Percentiles rank a stretch among this genome's conserved stretches.
These are phyloP conservation scores for Debaryomyces fabryi DNA, from an alignment of 1,139 yeast species.

Conservation along the genomic window DNA sequence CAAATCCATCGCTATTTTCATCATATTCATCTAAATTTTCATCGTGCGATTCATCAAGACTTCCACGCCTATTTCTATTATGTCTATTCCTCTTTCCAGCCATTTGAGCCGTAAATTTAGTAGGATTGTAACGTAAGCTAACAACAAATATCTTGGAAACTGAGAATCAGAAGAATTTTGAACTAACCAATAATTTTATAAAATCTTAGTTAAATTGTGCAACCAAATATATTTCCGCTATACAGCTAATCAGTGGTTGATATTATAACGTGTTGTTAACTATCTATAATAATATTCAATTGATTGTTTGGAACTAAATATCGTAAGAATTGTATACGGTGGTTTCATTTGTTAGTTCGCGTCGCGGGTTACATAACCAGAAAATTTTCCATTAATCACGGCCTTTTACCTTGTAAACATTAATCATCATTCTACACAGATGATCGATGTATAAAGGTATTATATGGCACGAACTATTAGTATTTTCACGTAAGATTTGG, in stretches of 20 bases:
- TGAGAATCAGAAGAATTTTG: neutral
- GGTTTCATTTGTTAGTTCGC: constrained; percentile 1
- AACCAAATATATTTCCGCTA: neutral
- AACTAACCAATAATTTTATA: neutral
- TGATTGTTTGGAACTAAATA: neutral
- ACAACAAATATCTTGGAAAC: constrained; percentile 5
- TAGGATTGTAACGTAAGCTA: constrained; percentile 6
- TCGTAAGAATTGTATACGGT: neutral
- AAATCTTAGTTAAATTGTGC: neutral
- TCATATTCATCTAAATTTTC: constrained; percentile 5
- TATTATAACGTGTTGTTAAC: neutral
- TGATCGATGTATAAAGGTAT: neutral
- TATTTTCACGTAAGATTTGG: neutral
- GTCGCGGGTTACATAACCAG: constrained; percentile 5
- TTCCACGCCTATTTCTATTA: constrained; percentile 12
- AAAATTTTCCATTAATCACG: constrained; percentile 2
- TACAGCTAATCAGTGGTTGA: neutral
- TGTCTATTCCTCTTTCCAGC: constrained; percentile 14
- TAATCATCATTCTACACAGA: neutral
- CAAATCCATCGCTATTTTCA: constrained; percentile 13
- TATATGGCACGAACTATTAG: neutral
- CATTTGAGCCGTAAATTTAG: constrained; percentile 11
- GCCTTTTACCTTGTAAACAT: neutral
- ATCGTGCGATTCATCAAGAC: constrained; percentile 1
- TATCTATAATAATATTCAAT: neutral